A percentile compares a stretch with the other conserved stretches of the same genome.
Evolutionary conservation across 2,329 filamentous ascomycete species (phyloP).

Genomic region (Colletotrichum eleusines): DNA sequence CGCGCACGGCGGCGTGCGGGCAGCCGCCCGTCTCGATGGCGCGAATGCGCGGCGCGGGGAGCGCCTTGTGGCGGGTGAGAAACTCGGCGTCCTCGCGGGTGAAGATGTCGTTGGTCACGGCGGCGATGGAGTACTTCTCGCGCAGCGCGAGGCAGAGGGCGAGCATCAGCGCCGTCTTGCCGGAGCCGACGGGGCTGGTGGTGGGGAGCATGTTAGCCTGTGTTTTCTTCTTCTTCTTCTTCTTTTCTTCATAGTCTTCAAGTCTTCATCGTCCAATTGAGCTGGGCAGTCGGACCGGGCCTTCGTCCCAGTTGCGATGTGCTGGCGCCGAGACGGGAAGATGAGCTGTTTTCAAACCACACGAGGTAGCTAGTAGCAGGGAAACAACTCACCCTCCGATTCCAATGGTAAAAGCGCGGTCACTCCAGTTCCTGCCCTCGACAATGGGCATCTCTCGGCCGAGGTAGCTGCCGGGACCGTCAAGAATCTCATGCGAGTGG

Average conservation of each 20-base stretch:
- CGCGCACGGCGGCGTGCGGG: conserved; percentile 95
- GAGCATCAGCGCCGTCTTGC: conserved; percentile 97
- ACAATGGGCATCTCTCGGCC: conserved; percentile 94
- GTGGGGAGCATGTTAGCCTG: conserved; percentile 32
- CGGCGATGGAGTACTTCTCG: conserved; percentile 85
- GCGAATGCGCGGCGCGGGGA: conserved; percentile 85
- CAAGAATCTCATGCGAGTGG: conserved; percentile 94
- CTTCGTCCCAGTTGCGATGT: not conserved
- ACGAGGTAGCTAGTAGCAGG: not conserved
- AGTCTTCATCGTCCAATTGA: not conserved
- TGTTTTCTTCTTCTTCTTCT: not conserved
- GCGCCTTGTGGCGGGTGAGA: conserved; percentile 86
- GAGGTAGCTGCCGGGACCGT: conserved; percentile 90
- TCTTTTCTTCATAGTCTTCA: not conserved
- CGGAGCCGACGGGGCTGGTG: conserved; percentile 88
- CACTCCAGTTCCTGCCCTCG: conserved; percentile 87
- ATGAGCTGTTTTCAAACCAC: conserved; percentile 22
- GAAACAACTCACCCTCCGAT: conserved; percentile 85
- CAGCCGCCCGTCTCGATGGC: conserved; percentile 98
- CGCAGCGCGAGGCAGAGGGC: conserved; percentile 89
- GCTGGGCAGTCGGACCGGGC: too few species aligned
- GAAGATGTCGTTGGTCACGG: conserved; percentile 99
- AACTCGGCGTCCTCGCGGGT: conserved; percentile 98
- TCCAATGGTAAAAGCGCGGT: conserved; percentile 94
- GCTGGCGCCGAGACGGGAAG: not conserved